These are phyloP conservation scores for Vicia villosa DNA, from an alignment of 306 rosid species.

Conservation along the genomic window DNA sequence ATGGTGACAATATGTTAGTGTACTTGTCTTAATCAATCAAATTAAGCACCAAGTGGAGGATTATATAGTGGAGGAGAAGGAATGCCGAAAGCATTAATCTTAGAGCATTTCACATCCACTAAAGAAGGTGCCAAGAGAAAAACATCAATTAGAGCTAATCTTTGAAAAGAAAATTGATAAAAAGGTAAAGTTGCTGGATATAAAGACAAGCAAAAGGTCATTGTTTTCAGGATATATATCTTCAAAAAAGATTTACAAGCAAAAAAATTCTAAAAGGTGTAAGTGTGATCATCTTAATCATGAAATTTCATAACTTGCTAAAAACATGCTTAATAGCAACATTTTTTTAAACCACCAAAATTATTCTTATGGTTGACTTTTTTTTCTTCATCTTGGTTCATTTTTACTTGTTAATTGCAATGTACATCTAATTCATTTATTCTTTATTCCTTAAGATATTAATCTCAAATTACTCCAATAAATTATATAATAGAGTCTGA, in stretches of 20 bases:
- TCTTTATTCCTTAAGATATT: too few relatives aligned
- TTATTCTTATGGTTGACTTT: background rate
- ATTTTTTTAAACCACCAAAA: background rate
- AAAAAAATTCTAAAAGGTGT: background rate
- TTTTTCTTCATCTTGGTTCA: too few relatives aligned
- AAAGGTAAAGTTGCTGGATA: background rate
- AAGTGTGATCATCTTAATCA: background rate
- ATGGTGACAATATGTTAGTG: conserved; percentile 10
- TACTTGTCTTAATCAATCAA: conserved; percentile 32
- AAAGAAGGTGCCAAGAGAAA: conserved; percentile 33
- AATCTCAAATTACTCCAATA: too few relatives aligned
- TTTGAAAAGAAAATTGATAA: conserved; percentile 5
- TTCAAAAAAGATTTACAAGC: background rate
- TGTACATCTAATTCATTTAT: too few relatives aligned
- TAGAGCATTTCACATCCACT: conserved; percentile 37
- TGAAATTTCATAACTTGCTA: background rate
- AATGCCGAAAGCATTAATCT: conserved; percentile 30
- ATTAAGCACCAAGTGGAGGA: conserved; percentile 35
- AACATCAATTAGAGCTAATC: conserved; percentile 10
- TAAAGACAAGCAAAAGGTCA: conserved; percentile 30
- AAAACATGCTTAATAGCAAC: background rate
- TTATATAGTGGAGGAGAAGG: conserved; percentile 37
- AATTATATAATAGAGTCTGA: too few relatives aligned
- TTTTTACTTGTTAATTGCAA: too few relatives aligned
- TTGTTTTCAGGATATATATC: conserved; percentile 24